Percentiles rank a stretch among this genome's conserved stretches.
Conservation (phyloP, 352 stramenopile species). For the Globisporangium solare region DNA sequence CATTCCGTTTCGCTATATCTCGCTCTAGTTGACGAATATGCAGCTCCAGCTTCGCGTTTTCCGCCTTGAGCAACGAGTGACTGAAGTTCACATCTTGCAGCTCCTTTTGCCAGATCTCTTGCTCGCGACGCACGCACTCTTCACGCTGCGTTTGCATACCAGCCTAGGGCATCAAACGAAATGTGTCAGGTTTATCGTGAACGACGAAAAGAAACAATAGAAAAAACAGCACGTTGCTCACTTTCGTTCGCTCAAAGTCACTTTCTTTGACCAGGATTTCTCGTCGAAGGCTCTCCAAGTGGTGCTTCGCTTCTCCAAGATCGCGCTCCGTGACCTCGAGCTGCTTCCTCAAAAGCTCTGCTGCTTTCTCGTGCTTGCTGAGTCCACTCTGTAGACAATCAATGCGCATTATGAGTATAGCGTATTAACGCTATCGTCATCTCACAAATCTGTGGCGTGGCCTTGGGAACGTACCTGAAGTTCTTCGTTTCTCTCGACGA, state of each 20-base stretch:
- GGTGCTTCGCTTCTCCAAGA: conserved; percentile 24
- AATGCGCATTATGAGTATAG: not conserved
- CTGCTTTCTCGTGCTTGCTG: conserved; percentile 9
- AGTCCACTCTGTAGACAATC: conserved; percentile 18
- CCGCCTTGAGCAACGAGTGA: conserved; percentile 41
- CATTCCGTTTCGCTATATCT: conserved; percentile 48
- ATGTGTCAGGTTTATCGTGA: too few species aligned
- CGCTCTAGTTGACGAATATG: conserved; percentile 54
- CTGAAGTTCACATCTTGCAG: conserved; percentile 43
- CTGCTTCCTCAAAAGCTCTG: conserved; percentile 17
- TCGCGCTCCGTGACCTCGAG: conserved; percentile 23
- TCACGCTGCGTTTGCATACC: conserved; percentile 29
- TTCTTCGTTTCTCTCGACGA: conserved; percentile 34
- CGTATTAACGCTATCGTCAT: not conserved
- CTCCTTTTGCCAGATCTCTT: conserved; percentile 56
- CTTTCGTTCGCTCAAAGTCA: conserved; percentile 23
- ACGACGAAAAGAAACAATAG: too few species aligned
- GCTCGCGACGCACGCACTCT: conserved; percentile 38
- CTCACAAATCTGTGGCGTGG: too few species aligned
- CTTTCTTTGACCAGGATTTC: conserved; percentile 28
- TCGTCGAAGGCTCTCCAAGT: conserved; percentile 37
- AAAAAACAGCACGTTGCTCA: not conserved
- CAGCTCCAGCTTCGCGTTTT: conserved; percentile 58
- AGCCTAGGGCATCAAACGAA: conserved; percentile 4
- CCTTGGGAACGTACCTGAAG: conserved; percentile 17